phyloP scores from a whole-genome alignment of 108 stramenopile species.

The Aureococcus anophagefferens region DNA sequence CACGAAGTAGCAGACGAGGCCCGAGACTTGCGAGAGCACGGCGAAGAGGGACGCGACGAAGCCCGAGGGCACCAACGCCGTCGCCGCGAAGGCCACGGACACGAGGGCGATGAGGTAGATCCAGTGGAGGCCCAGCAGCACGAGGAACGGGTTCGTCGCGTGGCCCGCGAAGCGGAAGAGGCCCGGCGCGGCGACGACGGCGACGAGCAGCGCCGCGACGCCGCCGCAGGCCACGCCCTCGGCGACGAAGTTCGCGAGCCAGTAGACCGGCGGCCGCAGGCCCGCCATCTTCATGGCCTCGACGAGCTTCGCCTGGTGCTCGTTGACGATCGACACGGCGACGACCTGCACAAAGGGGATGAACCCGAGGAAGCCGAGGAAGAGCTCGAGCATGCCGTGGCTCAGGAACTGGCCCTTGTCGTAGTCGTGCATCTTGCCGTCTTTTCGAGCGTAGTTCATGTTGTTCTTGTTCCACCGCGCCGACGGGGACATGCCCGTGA shows the following conservation, averaged over 20 bases:
- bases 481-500: background rate
- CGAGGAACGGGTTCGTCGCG: background rate
- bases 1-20: background rate
- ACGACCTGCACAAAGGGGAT: background rate
- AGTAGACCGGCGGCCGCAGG: background rate
- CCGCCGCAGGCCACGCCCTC: background rate
- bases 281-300: background rate
- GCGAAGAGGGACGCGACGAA: background rate
- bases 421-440: background rate
- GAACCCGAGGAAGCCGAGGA: background rate
- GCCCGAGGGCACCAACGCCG: background rate
- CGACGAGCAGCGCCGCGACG: background rate
- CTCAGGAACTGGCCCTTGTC: background rate
- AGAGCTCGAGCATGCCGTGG: background rate
- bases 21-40: background rate
- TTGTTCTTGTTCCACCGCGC: background rate
- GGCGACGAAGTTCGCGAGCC: background rate
- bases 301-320: background rate
- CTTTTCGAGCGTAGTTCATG: background rate
- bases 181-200: background rate
- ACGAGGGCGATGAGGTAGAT: background rate
- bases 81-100: background rate
- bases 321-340: background rate
- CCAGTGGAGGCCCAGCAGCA: background rate
- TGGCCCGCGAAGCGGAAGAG: background rate